Percentiles rank a stretch among this genome's conserved stretches.
These are phyloP conservation scores for Metarhizium anisopliae DNA, from an alignment of 2,329 filamentous ascomycete species.

Conservation along the genomic window DNA sequence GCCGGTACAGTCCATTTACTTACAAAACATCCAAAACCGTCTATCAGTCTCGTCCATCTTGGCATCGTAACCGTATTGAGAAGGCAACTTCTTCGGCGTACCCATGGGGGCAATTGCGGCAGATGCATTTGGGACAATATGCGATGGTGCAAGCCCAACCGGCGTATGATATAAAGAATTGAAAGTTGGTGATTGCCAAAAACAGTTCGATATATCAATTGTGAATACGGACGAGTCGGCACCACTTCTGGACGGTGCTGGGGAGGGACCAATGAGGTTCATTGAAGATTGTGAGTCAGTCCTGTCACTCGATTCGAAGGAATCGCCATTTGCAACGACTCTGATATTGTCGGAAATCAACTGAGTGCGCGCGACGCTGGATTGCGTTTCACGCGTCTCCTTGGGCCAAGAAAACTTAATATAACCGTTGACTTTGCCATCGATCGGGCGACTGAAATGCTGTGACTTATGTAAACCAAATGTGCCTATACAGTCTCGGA, in stretches of 20 bases:
- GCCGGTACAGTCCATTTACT: constrained; percentile 2
- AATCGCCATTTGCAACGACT: constrained; percentile 2
- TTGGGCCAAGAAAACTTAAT: constrained; percentile 29
- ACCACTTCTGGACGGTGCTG: neutral
- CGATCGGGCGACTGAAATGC: constrained; percentile 20
- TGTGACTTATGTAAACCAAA: constrained; percentile 15
- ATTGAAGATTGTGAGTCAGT: neutral
- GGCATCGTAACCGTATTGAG: constrained; percentile 21
- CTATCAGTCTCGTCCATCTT: constrained; percentile 25
- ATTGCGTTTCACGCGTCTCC: neutral
- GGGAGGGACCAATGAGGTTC: neutral
- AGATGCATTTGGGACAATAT: neutral
- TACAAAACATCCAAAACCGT: constrained; percentile 27
- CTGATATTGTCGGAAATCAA: neutral
- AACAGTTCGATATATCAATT: neutral
- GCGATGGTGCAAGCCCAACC: neutral
- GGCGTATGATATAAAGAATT: neutral
- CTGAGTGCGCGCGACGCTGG: neutral
- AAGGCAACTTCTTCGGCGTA: constrained; percentile 12
- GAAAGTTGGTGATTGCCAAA: neutral
- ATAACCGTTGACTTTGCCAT: constrained; percentile 28
- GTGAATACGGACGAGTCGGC: neutral
- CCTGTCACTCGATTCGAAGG: neutral
- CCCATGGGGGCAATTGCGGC: constrained; percentile 3
- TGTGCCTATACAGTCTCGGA: constrained; percentile 20